Base-by-base conservation (phyloP, 73 alveolate species). In the Strombidium stylifer region DNA sequence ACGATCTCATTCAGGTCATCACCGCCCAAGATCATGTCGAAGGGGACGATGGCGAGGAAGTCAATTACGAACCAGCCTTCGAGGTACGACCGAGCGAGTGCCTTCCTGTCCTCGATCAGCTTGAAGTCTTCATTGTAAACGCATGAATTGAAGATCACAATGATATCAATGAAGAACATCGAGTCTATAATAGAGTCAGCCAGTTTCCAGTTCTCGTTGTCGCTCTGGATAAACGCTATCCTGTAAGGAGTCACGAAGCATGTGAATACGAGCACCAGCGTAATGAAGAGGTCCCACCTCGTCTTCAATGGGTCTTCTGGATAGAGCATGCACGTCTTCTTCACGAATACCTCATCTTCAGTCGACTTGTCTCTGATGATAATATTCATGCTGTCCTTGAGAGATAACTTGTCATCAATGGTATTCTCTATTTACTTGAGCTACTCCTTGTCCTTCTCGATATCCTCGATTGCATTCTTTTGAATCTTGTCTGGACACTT, bases 231-330 rank as follows among this genome's bases (percentile, higher is more conserved):
- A 64, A 85, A 85, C 37, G 94, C 92, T 3, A 85, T 56, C n/a
- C 86, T 59, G 61, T 79, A 80, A 4, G 94, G 94, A 19, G 85
- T 70, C 26, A 76, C 66, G 0, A 71, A 57, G 12, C 84, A 62
- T 36, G 90, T 85, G 71, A 72, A 85, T 34, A 81, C 48, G 15
- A 80, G 52, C 34, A 81, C 47, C 41, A 62, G 41, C 6, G 86
- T 79, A 2, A 81, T 65, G 47, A 82, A 45, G 48, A 71, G 48
- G 36, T 84, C 88, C 94, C 96, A 87, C 27, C 49, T 41, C 42
- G 35, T 69, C 64, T 84, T 89, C 53, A 66, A 74, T 0, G 61
- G 60, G 64, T 74, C 82, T 37, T 73, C 83, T 1, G 97, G 97
- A 35, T n/a, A n/a, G n/a, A n/a, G n/a, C n/a, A n/a, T n/a, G n/a